Evolutionary conservation across 495 filamentous ascomycete genomes (phyloP), one percentile per base, ranked within the genome.

Genomic region (Chlorociboria aeruginascens): DNA sequence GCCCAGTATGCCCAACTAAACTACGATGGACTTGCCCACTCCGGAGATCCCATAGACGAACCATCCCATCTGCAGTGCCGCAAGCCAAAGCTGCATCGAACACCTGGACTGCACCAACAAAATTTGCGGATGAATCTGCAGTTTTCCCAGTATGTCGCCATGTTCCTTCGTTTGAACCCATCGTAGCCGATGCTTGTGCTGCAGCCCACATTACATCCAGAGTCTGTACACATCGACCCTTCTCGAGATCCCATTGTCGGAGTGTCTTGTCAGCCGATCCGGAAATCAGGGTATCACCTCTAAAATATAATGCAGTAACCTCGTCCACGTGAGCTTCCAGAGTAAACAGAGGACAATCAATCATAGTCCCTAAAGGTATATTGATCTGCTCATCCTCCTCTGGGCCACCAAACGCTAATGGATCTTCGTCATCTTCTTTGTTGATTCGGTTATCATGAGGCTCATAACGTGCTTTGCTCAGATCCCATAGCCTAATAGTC

Each of bases 131-230:
- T 7, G 74, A 72, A 63, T 85, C 79, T 29, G 79, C 70, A 35
- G 71, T 50, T 34, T 78, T 74, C 32, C 79, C 79, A 33, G 69
- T 66, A 45, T 64, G 62, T 49, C 65, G 68, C 74, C 72, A 87
- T 50, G 72, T 63, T 13, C 71, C 70, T 53, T 75, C 73, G 48
- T 64, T 66, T 0, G 71, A 66, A 8, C 68, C 66, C 42, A 80
- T 70, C 8, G 73, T 73, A 30, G 86, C 78, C 8, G 82, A 85
- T 25, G 87, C 88, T 62, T 97, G 93, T 2, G 92, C 89, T 1
- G 92, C 87, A 4, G 92, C 92, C 92, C 92, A 99, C 54, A 99
- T 80, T n/a, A 99, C 89, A 65, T 99, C 92, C 28, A 99, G 70
- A 1, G 92, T 99, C 66, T 99, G 92, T 30, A 97, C 86, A 63